These are phyloP conservation scores for Punica granatum DNA, from an alignment of 345 rosid genomes.

Conservation along the genomic window DNA sequence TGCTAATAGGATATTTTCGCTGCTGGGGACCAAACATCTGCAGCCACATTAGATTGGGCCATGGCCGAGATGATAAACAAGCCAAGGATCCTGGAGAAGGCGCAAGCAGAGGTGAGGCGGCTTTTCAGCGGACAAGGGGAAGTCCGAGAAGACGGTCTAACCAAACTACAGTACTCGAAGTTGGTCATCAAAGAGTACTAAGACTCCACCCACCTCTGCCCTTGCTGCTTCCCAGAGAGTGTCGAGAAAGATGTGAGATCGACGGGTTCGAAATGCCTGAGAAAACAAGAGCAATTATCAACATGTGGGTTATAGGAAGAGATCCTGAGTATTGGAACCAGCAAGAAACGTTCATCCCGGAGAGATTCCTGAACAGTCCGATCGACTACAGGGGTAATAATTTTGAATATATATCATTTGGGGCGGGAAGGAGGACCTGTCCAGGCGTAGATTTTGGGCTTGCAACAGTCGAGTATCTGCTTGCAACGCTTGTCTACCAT, in stretches of 20 bases:
- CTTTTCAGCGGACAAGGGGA: neutral
- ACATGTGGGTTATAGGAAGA: no score
- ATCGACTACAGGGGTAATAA: no score
- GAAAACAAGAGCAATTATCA: no score
- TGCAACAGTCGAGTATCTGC: no score
- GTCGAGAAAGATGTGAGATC: no score
- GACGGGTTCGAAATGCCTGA: no score
- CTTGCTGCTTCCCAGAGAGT: no score
- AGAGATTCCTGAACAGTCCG: neutral
- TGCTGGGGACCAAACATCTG: slow-evolving; percentile 3
- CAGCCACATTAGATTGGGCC: no score
- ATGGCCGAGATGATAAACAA: slow-evolving; percentile 3
- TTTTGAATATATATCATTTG: no score
- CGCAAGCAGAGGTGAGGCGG: slow-evolving; percentile 4
- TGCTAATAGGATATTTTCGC: slow-evolving; percentile 2
- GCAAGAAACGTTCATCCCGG: neutral
- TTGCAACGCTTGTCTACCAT: slow-evolving; percentile 14
- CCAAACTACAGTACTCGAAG: neutral
- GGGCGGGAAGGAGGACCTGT: no score
- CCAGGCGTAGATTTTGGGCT: neutral
- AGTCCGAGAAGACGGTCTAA: neutral
- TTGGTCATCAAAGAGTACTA: slow-evolving; percentile 3
- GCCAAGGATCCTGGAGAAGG: neutral
- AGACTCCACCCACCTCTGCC: no score
- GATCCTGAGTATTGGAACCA: no score